phyloP scores from a whole-genome alignment of 1,284 basidiomycete genomes.

The Sphaerobolus stellatus region DNA sequence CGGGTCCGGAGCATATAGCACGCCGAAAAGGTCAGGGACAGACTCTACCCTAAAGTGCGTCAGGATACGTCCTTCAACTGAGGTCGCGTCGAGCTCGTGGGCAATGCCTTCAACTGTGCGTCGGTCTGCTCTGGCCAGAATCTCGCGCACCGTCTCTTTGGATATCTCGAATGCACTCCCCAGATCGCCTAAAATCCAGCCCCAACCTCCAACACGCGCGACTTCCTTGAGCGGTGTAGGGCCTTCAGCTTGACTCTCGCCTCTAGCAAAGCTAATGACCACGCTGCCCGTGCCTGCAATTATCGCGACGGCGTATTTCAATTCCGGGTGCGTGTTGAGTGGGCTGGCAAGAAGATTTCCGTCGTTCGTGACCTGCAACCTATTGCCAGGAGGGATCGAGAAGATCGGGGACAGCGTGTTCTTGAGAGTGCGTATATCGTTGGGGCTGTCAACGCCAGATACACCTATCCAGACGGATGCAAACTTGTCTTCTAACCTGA shows the following conservation, averaged over 20 bases:
- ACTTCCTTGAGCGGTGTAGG: conserved; percentile 46
- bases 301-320: conserved; percentile 60
- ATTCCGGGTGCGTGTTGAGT: conserved; percentile 47
- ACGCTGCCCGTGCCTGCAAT: conserved; percentile 75
- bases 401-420: conserved; percentile 54
- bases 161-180: conserved; percentile 77
- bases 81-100: conserved; percentile 39
- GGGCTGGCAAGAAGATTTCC: conserved; percentile 74
- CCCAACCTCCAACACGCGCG: conserved; percentile 75
- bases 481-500: conserved; percentile 34
- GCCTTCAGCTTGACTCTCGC: conserved; percentile 26
- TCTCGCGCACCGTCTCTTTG: conserved; percentile 64
- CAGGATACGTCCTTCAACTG: conserved; percentile 21
- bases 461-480: conserved; percentile 74
- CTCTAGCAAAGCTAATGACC: conserved; percentile 55
- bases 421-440: conserved; percentile 54
- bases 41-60: conserved; percentile 20
- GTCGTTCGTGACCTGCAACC: conserved; percentile 68
- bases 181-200: conserved; percentile 81
- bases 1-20: conserved; percentile 65
- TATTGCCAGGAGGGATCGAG: conserved; percentile 49
- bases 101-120: conserved; percentile 42
- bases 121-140: conserved; percentile 55
- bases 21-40: conserved; percentile 56
- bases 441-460: conserved; percentile 71